Conservation (phyloP, 2,329 filamentous ascomycete genomes). For the Penicillium sp. region DNA sequence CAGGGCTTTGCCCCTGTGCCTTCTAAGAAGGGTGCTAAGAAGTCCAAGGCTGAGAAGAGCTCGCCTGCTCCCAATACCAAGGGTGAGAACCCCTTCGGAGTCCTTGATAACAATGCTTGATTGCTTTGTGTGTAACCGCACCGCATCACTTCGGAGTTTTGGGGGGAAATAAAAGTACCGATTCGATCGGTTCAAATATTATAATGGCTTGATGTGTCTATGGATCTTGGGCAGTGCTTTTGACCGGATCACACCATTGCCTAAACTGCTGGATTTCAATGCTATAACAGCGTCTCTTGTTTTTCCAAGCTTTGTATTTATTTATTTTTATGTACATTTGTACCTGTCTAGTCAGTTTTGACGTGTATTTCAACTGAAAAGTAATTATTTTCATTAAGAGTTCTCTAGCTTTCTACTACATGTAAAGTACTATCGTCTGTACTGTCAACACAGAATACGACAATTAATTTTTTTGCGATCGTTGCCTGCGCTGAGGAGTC, state of each 20-base stretch:
- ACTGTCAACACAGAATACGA: too few species aligned
- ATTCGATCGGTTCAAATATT: neutral
- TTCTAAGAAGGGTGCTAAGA: constrained; percentile 37
- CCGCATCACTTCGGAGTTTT: constrained; percentile 8
- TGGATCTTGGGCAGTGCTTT: neutral
- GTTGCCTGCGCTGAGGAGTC: too few species aligned
- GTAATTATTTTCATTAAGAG: neutral
- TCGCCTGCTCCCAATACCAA: constrained; percentile 21
- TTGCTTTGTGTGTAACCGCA: neutral
- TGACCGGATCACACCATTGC: neutral
- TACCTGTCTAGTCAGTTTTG: neutral
- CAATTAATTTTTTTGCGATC: too few species aligned
- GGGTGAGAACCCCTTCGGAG: constrained; percentile 35
- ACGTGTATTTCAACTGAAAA: neutral
- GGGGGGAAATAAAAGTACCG: neutral
- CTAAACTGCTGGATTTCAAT: neutral
- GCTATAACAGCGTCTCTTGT: constrained; percentile 4
- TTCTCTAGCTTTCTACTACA: neutral
- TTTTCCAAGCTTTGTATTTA: neutral
- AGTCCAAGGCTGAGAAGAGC: constrained; percentile 27
- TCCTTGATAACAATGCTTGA: constrained; percentile 30
- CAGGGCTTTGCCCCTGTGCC: constrained; percentile 35
- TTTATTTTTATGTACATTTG: neutral
- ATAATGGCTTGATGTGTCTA: neutral
- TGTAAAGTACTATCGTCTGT: too few species aligned